A percentile compares a stretch with the other conserved stretches of the same genome.
Evolutionary conservation across 352 stramenopile species (phyloP).

Genomic region (Phytophthora pini): DNA sequence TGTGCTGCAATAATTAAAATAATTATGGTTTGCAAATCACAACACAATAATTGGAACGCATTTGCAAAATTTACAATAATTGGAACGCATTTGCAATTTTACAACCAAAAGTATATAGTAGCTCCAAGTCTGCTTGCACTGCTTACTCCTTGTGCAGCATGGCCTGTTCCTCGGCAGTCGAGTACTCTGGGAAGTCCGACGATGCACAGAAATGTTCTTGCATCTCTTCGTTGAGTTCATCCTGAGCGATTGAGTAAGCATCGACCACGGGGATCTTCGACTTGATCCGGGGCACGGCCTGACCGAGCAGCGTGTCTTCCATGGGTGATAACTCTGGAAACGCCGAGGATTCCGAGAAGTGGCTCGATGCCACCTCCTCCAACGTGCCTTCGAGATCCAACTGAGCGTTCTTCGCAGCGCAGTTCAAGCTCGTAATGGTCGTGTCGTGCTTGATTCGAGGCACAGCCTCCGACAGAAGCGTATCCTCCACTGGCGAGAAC

Average conservation of each 20-base stretch:
- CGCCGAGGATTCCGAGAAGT: conserved; percentile 42
- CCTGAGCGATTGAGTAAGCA: conserved; percentile 31
- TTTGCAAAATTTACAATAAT: neutral
- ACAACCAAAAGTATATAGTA: conserved; percentile 10
- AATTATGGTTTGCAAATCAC: no score
- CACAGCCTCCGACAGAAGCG: conserved; percentile 37
- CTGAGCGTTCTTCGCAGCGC: conserved; percentile 27
- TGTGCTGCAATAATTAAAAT: no score
- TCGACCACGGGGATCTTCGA: conserved; percentile 4
- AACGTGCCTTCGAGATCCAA: conserved; percentile 41
- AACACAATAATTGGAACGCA: no score
- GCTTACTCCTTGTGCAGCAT: conserved; percentile 37
- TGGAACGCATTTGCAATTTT: neutral
- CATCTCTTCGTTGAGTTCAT: conserved; percentile 45
- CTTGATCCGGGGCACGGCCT: conserved; percentile 31
- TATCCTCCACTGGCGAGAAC: neutral
- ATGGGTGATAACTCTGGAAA: no score
- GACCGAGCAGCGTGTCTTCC: conserved; percentile 49
- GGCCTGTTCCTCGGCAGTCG: conserved; percentile 47
- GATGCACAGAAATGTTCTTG: conserved; percentile 48
- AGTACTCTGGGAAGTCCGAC: conserved; percentile 64
- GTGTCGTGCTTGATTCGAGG: conserved; percentile 7
- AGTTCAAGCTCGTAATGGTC: conserved; percentile 22
- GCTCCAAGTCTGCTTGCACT: neutral
- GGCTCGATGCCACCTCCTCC: conserved; percentile 32